phyloP scores from a whole-genome alignment of 225 moss, liverwort and hornwort species.

The Polytrichum formosum region DNA sequence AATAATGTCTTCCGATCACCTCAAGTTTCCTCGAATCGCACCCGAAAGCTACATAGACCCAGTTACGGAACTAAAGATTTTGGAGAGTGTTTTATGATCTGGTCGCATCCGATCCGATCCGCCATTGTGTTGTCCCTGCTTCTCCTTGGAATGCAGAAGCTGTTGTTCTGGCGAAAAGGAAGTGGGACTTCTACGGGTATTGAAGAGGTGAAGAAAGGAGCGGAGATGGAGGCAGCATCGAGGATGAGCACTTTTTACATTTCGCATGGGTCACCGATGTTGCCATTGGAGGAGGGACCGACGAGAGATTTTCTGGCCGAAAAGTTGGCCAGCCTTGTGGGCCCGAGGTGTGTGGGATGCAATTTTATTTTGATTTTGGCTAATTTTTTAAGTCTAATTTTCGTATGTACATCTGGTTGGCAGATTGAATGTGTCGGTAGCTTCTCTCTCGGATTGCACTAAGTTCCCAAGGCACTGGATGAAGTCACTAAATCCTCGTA shows the following conservation, averaged over 20 bases:
- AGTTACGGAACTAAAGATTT: no score
- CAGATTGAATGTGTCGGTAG: not conserved
- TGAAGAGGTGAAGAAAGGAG: not conserved
- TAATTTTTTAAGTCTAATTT: not conserved
- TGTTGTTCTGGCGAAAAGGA: no score
- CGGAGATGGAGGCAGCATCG: constrained; percentile 16
- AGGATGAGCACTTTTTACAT: constrained; percentile 42
- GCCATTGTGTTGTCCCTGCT: no score
- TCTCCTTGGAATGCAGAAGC: no score
- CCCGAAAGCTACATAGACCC: no score
- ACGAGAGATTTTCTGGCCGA: constrained; percentile 23
- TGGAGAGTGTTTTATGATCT: no score
- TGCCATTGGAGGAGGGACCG: constrained; percentile 31
- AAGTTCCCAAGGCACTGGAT: not conserved
- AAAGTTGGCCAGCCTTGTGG: constrained; percentile 23
- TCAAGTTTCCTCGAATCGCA: no score
- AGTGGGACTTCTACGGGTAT: no score
- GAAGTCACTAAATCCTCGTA: not conserved
- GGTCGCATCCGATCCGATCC: no score
- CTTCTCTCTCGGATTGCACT: not conserved
- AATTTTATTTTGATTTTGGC: not conserved
- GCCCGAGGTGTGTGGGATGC: constrained; percentile 18
- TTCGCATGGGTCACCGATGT: constrained; percentile 59
- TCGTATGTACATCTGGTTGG: not conserved
- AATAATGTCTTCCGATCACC: no score